phyloP scores from a whole-genome alignment of 192 early-diverging fungal genomes.

The Obelidium mucronatum region DNA sequence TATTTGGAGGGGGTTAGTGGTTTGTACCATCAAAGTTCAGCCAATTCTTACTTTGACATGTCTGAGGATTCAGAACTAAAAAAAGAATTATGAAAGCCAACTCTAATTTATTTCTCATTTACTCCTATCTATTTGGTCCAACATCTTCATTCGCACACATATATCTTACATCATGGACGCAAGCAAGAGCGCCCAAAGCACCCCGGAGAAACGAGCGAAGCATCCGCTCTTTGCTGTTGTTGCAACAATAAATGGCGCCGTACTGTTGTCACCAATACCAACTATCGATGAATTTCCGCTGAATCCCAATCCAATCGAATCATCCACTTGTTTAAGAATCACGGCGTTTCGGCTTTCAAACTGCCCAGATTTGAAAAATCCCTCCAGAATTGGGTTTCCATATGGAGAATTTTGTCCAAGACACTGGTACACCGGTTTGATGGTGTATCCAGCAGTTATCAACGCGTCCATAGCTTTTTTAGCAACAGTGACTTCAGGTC shows the following conservation, averaged over 20 bases:
- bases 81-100: neutral
- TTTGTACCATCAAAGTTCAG: neutral
- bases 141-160: no score
- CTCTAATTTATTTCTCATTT: neutral
- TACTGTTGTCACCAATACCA: neutral
- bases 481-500: slow-evolving; percentile 1
- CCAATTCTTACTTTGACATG: neutral
- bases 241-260: neutral
- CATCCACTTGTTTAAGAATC: neutral
- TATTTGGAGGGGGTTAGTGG: neutral
- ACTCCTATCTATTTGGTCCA: neutral
- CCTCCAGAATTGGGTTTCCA: neutral
- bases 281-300: no score
- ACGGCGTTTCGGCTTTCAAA: neutral
- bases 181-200: neutral
- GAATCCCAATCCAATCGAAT: neutral
- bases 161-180: neutral
- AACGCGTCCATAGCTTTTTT: neutral
- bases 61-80: neutral
- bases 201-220: neutral
- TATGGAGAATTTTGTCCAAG: neutral
- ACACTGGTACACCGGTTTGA: slow-evolving; percentile 3
- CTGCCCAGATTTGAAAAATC: slow-evolving; percentile 4
- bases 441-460: neutral
- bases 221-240: neutral